Evolutionary conservation across 106 monocot genomes (phyloP), one percentile per base, ranked within the genome.

Genomic region (Phalaenopsis equestris): DNA sequence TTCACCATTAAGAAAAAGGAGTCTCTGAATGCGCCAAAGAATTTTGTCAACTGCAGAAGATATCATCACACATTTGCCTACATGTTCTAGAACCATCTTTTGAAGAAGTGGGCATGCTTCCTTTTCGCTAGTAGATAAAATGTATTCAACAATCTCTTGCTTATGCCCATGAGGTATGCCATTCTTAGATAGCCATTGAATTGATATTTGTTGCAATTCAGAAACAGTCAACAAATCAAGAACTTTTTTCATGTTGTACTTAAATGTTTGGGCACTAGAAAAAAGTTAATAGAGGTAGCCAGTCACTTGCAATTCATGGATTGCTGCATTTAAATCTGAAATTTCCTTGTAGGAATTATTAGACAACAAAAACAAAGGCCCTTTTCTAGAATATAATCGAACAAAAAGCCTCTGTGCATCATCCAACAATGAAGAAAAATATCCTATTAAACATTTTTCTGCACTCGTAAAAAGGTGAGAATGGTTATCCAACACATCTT

Each of bases 1-100:
- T 80, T 95, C 93, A 42, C 98, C 90, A 73, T 93, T 95, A 6
- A 99, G 93, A 82, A 95, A 99, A 88, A 99, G 95, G 9, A 99
- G 87, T 38, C 94, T 91, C 98, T 95, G 85, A 81, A 94, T 77
- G 64, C 98, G 94, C 93, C 89, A 93, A n/a, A 99, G 72, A 78
- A 94, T 76, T 77, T 80, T 80, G 48, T 99, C 93, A 73, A 86
- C 90, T 75, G 67, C 37, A 52, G 81, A 83, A 81, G 98, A 85
- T 75, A 93, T 90, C 81, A 85, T 89, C 73, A 93, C 85, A 83
- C 91, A 93, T 16, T 55, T 85, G 73, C 98, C 98, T 55, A 55
- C 84, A 21, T 79, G 57, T 68, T 90, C 79, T 15, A 86, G 75
- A 46, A 93, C 46, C 55, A 73, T 75, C 39, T 85, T 78, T 67